Evolutionary conservation across 192 early-diverging fungal species (phyloP), one percentile per base, ranked within the genome.

Genomic region (Phycomyces blakesleeanus): DNA sequence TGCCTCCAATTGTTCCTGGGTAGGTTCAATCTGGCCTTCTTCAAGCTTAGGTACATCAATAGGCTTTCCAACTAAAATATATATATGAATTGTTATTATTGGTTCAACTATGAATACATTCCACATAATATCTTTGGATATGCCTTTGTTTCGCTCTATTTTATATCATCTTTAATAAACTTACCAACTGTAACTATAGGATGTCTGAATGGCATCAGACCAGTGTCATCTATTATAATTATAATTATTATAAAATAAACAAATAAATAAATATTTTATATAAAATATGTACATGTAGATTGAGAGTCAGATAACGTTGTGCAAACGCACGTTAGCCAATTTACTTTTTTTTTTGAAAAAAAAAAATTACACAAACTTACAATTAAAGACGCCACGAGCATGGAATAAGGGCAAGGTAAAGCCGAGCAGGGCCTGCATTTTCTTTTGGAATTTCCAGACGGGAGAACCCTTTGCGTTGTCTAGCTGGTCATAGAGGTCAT

Each of bases 331-430:
- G 42, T 24, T 29, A 11, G n/a, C n/a, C n/a, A n/a, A n/a, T n/a
- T n/a, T n/a, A n/a, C n/a, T n/a, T n/a, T n/a, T n/a, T n/a, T n/a
- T n/a, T n/a, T n/a, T n/a, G n/a, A n/a, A n/a, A n/a, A n/a, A n/a
- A n/a, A n/a, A n/a, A n/a, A n/a, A 62, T 39, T 39, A 22, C 21
- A 20, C 18, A 24, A 72, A 79, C 75, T 83, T 81, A 84, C 91
- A 94, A 54, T 90, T 90, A 70, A 95, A 94, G 18, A 94, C 68
- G 40, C 94, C 93, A 14, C 92, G 86, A 15, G 94, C 94, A 59
- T 91, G 84, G 67, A 93, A 91, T 11, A 95, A 63, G 47, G 90
- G 81, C 39, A 91, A 66, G 0, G 91, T 93, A 44, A 85, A 90
- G 9, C 91, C 91, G 25, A 81, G 76, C 9, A 82, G 12, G 42